These are phyloP conservation scores for Kodamaea kaohsiungensis DNA, from an alignment of 805 yeast species.

Conservation along the genomic window DNA sequence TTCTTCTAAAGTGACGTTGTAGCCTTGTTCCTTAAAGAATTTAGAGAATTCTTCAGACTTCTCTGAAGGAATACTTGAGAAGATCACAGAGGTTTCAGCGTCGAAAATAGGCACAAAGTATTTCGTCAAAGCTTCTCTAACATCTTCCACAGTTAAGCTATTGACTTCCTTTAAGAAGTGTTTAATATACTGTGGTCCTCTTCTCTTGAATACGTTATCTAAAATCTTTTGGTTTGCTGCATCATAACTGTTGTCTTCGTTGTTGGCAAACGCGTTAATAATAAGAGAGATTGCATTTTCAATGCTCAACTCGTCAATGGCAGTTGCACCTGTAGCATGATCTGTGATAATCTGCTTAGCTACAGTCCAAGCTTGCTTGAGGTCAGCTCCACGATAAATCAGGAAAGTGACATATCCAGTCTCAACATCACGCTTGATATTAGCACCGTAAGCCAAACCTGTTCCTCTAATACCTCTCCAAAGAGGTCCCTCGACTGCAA, in stretches of 20 bases:
- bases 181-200: slow-evolving; percentile 68
- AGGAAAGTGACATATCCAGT: slow-evolving; percentile 65
- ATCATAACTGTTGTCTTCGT: slow-evolving; percentile 61
- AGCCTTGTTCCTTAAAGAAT: slow-evolving; percentile 57
- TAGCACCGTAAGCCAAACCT: slow-evolving; percentile 91
- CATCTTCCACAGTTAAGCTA: slow-evolving; percentile 53
- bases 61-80: slow-evolving; percentile 73
- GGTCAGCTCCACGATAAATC: slow-evolving; percentile 84
- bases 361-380: slow-evolving; percentile 60
- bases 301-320: slow-evolving; percentile 59
- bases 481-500: slow-evolving; percentile 92
- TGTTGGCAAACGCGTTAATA: slow-evolving; percentile 68
- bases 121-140: slow-evolving; percentile 48
- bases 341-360: slow-evolving; percentile 66
- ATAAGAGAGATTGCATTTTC: slow-evolving; percentile 77
- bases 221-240: slow-evolving; percentile 68
- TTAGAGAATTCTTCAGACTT: slow-evolving; percentile 48
- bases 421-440: slow-evolving; percentile 58
- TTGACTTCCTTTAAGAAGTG: slow-evolving; percentile 55
- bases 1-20: slow-evolving; percentile 58
- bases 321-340: slow-evolving; percentile 52
- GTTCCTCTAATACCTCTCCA: slow-evolving; percentile 96
- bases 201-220: slow-evolving; percentile 63
- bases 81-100: slow-evolving; percentile 54
- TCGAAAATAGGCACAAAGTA: slow-evolving; percentile 71